Base-by-base conservation (phyloP, 2,329 filamentous ascomycete genomes). In the Colletotrichum destructivum region DNA sequence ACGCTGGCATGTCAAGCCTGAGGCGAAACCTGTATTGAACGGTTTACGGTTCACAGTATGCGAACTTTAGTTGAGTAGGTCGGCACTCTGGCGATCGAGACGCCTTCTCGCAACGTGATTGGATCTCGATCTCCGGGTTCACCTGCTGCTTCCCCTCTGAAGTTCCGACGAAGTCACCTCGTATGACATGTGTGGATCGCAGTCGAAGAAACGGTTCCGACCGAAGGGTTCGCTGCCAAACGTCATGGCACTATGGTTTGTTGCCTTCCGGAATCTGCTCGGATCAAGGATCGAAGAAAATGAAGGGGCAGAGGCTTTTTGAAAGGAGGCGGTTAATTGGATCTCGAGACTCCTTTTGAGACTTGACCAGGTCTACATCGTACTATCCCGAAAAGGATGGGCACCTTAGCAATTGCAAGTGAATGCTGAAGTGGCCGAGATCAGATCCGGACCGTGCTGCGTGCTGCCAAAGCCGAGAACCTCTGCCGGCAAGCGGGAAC, bases 131-230 rank as follows among this genome's bases (percentile, higher is more conserved):
- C 38, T 46, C 26, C 9, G 38, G 47, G 6, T 13, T 40, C 15
- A 8, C 23, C 38, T 52, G 16, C 12, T 31, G 52, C 31, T n/a
- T n/a, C 11, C 44, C 51, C 31, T 23, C 59, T 38, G 21, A 60
- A 63, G 64, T 64, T 69, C 59, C 38, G 66, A 64, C 23, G 60
- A 69, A 60, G 54, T 18, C 42, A 51, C 46, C 21, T 46, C 64
- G 55, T 46, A n/a, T 31, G 35, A 46, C 11, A 64, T 18, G 46
- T 49, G 59, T n/a, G 35, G 54, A 26, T 38, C 18, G 18, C 18
- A 42, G 23, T 12, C 18, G 52, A n/a, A 21, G 46, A n/a, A 21
- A 21, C 2, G 31, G 13, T 38, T n/a, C 23, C 23, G 38, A 54
- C 5, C 16, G 11, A 54, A 56, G 38, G 16, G 65, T 49, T 54